phyloP scores from a whole-genome alignment of 192 early-diverging fungal genomes.

The Radiomyces spectabilis region DNA sequence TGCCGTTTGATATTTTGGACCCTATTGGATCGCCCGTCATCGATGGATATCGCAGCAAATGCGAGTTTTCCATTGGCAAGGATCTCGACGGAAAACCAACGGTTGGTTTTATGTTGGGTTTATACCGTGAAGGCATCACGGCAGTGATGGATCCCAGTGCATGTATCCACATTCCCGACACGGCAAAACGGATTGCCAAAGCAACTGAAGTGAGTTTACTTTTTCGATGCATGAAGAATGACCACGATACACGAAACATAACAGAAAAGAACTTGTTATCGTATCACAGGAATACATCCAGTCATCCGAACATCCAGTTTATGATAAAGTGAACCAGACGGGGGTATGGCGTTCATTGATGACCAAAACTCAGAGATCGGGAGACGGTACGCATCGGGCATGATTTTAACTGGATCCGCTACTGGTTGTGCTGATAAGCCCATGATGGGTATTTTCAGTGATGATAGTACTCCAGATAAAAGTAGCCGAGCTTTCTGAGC shows the following conservation, averaged over 20 bases:
- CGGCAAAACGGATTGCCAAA: conserved; percentile 41
- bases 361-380: conserved; percentile 48
- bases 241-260: too few species aligned
- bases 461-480: conserved; percentile 65
- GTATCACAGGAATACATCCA: conserved; percentile 20
- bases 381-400: conserved; percentile 36
- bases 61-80: conserved; percentile 66
- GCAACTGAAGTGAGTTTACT: conserved; percentile 30
- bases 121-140: conserved; percentile 51
- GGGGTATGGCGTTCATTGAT: conserved; percentile 61
- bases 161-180: conserved; percentile 37
- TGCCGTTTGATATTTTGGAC: conserved; percentile 11
- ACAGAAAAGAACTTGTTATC: too few species aligned
- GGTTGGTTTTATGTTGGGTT: conserved; percentile 64
- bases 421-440: background rate
- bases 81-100: conserved; percentile 42
- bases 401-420: background rate
- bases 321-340: conserved; percentile 19
- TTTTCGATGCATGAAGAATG: background rate
- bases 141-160: conserved; percentile 40
- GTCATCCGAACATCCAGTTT: conserved; percentile 22
- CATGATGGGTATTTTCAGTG: conserved; percentile 2
- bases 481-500: conserved; percentile 28
- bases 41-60: conserved; percentile 65
- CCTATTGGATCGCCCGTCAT: conserved; percentile 51